These are phyloP conservation scores for Entrophospora sp. DNA, from an alignment of 192 early-diverging fungal genomes.

Conservation along the genomic window DNA sequence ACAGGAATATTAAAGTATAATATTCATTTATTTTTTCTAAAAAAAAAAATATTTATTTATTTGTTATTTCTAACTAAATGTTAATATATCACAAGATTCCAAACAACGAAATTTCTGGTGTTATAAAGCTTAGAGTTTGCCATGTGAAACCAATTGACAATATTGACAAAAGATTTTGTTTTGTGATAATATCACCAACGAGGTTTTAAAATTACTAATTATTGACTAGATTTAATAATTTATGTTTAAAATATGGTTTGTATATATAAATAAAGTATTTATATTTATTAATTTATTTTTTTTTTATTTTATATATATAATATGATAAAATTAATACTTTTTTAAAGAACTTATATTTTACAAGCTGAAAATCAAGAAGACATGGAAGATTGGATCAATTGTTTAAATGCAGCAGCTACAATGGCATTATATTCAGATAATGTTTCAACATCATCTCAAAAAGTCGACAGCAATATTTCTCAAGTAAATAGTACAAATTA, in stretches of 20 bases:
- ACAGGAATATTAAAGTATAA: conserved; percentile 28
- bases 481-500: too few species aligned
- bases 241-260: too few species aligned
- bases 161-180: conserved; percentile 66
- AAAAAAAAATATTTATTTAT: too few species aligned
- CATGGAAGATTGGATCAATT: conserved; percentile 69
- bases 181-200: conserved; percentile 77
- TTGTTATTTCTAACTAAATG: background rate
- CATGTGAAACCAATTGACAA: conserved; percentile 54
- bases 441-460: conserved; percentile 24
- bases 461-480: too few species aligned
- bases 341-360: conserved; percentile 51
- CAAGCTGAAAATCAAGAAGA: conserved; percentile 68
- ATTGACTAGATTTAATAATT: too few species aligned
- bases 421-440: conserved; percentile 45
- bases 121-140: conserved; percentile 65
- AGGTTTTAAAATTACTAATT: too few species aligned
- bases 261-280: too few species aligned
- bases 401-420: conserved; percentile 50
- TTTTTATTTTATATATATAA: too few species aligned
- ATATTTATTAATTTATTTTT: background rate
- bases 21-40: background rate
- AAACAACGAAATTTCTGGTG: too few species aligned
- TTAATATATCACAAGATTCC: too few species aligned
- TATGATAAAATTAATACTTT: too few species aligned